Conservation (phyloP, 169 alveolate species). For the Plasmodium chabaudi region DNA sequence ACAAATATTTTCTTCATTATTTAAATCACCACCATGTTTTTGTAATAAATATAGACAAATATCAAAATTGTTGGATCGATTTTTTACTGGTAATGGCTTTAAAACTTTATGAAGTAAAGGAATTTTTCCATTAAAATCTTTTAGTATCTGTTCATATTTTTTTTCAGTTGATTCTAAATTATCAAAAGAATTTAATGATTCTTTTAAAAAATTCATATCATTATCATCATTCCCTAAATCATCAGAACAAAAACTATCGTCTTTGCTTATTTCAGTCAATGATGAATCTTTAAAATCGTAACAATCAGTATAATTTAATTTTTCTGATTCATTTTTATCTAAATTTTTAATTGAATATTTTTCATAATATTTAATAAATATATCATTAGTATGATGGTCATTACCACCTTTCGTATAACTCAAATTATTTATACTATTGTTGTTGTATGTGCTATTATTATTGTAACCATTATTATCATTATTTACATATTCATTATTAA, state of each 20-base stretch:
- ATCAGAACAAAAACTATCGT: constrained; percentile 45
- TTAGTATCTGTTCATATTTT: constrained; percentile 72
- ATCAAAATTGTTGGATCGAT: constrained; percentile 74
- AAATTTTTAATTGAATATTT: constrained; percentile 44
- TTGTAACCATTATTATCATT: constrained; percentile 17
- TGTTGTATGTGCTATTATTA: constrained; percentile 6
- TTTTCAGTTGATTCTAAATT: constrained; percentile 75
- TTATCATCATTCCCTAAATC: constrained; percentile 55
- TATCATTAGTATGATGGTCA: constrained; percentile 43
- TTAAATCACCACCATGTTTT: constrained; percentile 79
- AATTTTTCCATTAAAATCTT: constrained; percentile 75
- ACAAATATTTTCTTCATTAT: constrained; percentile 79
- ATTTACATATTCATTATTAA: constrained; percentile 10
- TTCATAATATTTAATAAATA: constrained; percentile 69
- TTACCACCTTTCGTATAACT: constrained; percentile 27
- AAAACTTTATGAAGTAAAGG: constrained; percentile 76
- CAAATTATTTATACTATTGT: constrained; percentile 32
- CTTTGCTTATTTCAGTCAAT: constrained; percentile 55
- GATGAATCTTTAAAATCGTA: constrained; percentile 69
- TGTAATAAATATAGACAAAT: constrained; percentile 75
- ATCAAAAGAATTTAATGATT: constrained; percentile 68
- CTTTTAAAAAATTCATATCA: constrained; percentile 37
- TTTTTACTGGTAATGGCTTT: constrained; percentile 71
- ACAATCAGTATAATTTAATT: constrained; percentile 76
- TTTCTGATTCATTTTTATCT: constrained; percentile 51